A percentile compares a stretch with the other conserved stretches of the same genome.
Conservation (phyloP, 2,329 filamentous ascomycete genomes). For the Scedosporium minutisporum region DNA sequence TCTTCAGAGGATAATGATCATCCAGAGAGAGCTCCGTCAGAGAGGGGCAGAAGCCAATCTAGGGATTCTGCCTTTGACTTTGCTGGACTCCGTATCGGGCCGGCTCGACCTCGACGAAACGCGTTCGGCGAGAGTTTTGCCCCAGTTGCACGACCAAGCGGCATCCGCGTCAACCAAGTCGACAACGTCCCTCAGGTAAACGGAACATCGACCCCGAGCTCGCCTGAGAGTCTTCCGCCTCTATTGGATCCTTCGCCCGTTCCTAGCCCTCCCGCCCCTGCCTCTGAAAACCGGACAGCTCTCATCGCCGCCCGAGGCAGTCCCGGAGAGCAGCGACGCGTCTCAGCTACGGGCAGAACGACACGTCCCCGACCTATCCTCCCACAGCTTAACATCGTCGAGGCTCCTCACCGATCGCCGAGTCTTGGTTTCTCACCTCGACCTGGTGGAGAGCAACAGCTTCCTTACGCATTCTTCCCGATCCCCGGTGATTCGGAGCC, state of each 20-base stretch:
- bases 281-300: conserved; percentile 10
- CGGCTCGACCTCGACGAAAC: conserved; percentile 11
- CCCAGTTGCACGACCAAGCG: not conserved
- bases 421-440: not conserved
- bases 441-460: not conserved
- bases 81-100: not conserved
- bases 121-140: conserved; percentile 10
- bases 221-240: no score
- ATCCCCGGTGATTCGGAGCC: not conserved
- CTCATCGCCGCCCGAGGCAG: conserved; percentile 11
- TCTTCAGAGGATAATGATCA: not conserved
- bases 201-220: not conserved
- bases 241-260: no score
- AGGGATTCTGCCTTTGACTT: not conserved
- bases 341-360: not conserved
- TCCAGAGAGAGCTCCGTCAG: not conserved
- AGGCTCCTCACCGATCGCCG: not conserved
- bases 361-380: not conserved
- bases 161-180: conserved; percentile 5
- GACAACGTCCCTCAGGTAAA: conserved; percentile 4
- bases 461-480: conserved; percentile 1
- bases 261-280: conserved; percentile 7
- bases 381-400: not conserved
- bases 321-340: not conserved
- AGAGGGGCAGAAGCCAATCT: not conserved